Evolutionary conservation across 108 stramenopile species (phyloP), one percentile per base, ranked within the genome.

Genomic region (Nitzschia sp.): DNA sequence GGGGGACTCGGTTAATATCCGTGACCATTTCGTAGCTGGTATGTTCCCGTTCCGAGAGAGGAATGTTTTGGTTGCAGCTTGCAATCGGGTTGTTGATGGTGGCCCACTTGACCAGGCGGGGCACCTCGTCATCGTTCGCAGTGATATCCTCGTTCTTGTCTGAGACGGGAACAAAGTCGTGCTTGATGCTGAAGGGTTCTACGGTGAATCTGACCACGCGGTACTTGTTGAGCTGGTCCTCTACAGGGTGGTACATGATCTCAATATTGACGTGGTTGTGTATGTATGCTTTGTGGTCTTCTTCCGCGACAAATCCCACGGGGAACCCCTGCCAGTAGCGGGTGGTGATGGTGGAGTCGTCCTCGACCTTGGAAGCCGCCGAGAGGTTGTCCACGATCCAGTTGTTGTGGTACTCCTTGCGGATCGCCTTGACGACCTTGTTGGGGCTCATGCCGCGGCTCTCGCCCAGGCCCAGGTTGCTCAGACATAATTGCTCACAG

Each of bases 361-460:
- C 76, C 56, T 92, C 86, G 31, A 87, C 82, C 72, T 82, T 86
- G 32, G 73, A 75, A 13, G 95, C 97, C 8, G 96, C 89, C 22
- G 97, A 92, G 6, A 99, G 83, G 79, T 97, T 97, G 78, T 98
- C 97, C 19, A 99, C 94, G 45, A 98, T 98, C 98, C 96, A 97
- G 76, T 99, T 97, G 70, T 95, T 93, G 77, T 92, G 92, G 73
- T 99, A 99, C 28, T 95, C 78, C 63, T 94, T 83, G 11, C 93
- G 91, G 69, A 99, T 97, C 71, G 92, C 94, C 60, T 83, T 77
- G 25, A 89, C 87, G 61, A 98, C 80, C 71, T 92, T 89, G 65
- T 86, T 85, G 62, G 86, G 85, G 22, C 63, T 68, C 9, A 89
- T 82, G 16, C 91, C 91, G 46, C 73, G 66, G 32, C 74, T 68